Base-by-base conservation (phyloP, 495 filamentous ascomycete species). In the Penicillium mononematosum region DNA sequence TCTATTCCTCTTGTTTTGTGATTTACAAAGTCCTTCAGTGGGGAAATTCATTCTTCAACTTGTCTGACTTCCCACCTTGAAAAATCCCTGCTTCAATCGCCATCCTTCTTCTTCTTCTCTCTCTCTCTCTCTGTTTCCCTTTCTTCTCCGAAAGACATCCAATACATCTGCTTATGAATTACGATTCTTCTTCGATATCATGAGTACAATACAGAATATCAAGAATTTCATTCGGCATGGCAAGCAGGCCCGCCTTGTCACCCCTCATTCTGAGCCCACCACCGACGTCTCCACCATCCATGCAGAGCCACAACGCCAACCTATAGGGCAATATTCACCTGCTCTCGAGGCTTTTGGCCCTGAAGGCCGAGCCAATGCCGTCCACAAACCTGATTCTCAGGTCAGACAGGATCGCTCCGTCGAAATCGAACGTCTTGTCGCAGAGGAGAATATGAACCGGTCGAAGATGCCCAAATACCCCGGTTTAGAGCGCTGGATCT, bases 171-270 rank as follows among this genome's bases (percentile, higher is more conserved):
- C 20, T 43, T n/a, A 53, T 19, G 38, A 53, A 41, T 43, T 25
- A 44, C 38, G 39, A 44, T 43, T 17, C 31, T 20, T 38, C 11
- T 38, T 16, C 16, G 8, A 24, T 31, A 55, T 47, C 24, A 90
- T 90, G 87, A 88, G 87, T 66, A 90, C 89, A 50, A 91, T 93
- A 78, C 87, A 91, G 78, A 90, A 86, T 63, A 77, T 98, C 55
- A 96, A 98, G 76, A 98, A 97, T 75, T 93, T 98, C 74, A 95
- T 98, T 76, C 90, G 94, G 56, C 94, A 97, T 78, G 93, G 92
- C 82, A 97, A 97, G 78, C 91, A 96, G 78, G 93, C 91, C 57
- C 88, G 91, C 53, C 79, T 81, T 50, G 82, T 81, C 58, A 83
- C 87, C 31, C 75, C 81, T 39, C 81, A 82, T 59, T 81, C 79